Conservation (phyloP, 371 early-diverging fungal species). For the Parasitella parasitica region DNA sequence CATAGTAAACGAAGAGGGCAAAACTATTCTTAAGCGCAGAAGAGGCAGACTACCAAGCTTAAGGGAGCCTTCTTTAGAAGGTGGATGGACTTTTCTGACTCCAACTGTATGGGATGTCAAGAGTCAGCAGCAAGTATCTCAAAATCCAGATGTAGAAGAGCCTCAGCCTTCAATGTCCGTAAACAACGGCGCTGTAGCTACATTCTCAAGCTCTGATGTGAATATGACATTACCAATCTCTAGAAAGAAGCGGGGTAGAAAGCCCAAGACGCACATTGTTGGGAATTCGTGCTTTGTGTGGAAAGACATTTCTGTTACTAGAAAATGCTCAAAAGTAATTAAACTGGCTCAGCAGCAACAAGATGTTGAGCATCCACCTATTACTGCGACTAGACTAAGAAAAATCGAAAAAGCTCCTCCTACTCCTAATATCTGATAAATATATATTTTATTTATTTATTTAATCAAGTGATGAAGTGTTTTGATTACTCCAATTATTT, state of each 20-base stretch:
- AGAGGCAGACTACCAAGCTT: slow-evolving; percentile 44
- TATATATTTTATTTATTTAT: background rate
- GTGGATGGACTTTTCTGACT: slow-evolving; percentile 47
- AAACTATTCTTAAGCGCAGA: slow-evolving; percentile 45
- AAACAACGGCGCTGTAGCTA: slow-evolving; percentile 36
- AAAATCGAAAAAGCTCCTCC: background rate
- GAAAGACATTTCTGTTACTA: slow-evolving; percentile 24
- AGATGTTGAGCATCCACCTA: background rate
- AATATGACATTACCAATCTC: slow-evolving; percentile 42
- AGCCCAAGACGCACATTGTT: slow-evolving; percentile 48
- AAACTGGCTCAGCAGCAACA: background rate
- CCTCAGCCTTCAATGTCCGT: background rate
- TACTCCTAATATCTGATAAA: background rate
- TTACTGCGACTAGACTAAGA: background rate
- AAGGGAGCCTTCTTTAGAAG: slow-evolving; percentile 29
- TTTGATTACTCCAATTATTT: no score
- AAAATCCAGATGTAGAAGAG: background rate
- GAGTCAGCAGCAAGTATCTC: background rate
- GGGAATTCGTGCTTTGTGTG: slow-evolving; percentile 56
- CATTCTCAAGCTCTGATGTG: slow-evolving; percentile 41
- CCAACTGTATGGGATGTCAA: slow-evolving; percentile 51
- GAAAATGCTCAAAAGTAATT: background rate
- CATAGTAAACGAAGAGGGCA: slow-evolving; percentile 28
- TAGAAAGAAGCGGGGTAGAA: slow-evolving; percentile 47
- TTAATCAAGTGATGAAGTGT: background rate